Conservation (phyloP, 2,329 filamentous ascomycete species). For the Penicillium sp. region DNA sequence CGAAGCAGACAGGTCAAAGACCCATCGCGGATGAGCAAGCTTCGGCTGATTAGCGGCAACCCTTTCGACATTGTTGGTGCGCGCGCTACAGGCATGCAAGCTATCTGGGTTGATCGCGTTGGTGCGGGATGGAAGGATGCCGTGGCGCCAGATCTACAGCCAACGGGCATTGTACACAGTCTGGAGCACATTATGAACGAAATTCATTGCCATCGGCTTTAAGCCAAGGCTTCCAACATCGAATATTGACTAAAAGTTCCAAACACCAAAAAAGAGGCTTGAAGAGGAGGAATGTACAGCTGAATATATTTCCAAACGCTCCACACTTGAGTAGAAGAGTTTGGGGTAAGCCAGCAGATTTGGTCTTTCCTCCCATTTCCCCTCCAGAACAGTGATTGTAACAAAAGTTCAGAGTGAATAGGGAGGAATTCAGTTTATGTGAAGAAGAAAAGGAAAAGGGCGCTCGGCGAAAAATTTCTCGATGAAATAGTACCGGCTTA, state of each 20-base stretch:
- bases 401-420: conserved; percentile 50
- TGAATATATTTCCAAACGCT: conserved; percentile 50
- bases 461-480: conserved; percentile 14
- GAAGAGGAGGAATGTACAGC: conserved; percentile 39
- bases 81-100: conserved; percentile 59
- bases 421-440: conserved; percentile 46
- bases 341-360: conserved; percentile 48
- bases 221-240: not conserved
- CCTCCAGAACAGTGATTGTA: conserved; percentile 45
- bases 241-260: not conserved
- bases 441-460: conserved; percentile 36
- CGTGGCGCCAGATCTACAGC: conserved; percentile 52
- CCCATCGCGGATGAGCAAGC: conserved; percentile 44
- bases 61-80: conserved; percentile 72
- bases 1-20: conserved; percentile 52
- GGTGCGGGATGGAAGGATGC: conserved; percentile 66
- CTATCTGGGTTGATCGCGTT: conserved; percentile 66
- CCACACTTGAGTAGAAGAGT: conserved; percentile 43
- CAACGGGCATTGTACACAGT: conserved; percentile 55
- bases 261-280: not conserved
- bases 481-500: conserved; percentile 25
- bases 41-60: conserved; percentile 72
- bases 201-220: conserved; percentile 25
- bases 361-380: conserved; percentile 50
- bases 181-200: conserved; percentile 58